phyloP scores from a whole-genome alignment of 2,329 filamentous ascomycete species.

The Cercospora sp. region DNA sequence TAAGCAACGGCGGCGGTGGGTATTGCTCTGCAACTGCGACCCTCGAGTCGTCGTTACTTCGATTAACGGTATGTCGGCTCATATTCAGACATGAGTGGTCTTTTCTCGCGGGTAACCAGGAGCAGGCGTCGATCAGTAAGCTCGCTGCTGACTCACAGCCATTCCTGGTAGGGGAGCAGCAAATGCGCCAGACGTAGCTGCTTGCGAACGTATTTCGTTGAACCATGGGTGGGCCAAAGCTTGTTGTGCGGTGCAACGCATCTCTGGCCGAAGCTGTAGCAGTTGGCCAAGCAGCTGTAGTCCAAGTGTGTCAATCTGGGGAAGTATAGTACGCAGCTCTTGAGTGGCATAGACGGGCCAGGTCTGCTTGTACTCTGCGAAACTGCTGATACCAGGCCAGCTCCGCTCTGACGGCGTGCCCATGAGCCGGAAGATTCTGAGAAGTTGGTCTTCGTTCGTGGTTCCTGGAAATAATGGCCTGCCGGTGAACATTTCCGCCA shows the following conservation, averaged over 20 bases:
- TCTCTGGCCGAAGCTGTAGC: constrained; percentile 88
- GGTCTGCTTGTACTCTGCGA: constrained; percentile 95
- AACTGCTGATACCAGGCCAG: constrained; percentile 92
- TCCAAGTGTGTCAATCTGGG: constrained; percentile 83
- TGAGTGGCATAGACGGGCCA: constrained; percentile 95
- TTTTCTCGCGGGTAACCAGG: background rate
- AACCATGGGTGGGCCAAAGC: constrained; percentile 94
- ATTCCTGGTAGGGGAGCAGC: constrained; percentile 25
- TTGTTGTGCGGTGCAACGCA: constrained; percentile 83
- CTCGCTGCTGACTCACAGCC: constrained; percentile 28
- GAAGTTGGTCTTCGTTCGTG: constrained; percentile 95
- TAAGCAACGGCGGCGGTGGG: background rate
- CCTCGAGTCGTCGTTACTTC: background rate
- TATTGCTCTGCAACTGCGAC: background rate
- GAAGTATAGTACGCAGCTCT: constrained; percentile 80
- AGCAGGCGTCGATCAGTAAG: constrained; percentile 21
- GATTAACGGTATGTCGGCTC: background rate
- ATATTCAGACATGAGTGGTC: background rate
- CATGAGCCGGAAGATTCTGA: constrained; percentile 98
- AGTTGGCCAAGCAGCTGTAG: constrained; percentile 86
- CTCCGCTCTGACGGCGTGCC: constrained; percentile 92
- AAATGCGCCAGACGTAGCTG: constrained; percentile 28
- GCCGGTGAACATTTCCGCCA: constrained; percentile 99
- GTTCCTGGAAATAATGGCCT: constrained; percentile 94
- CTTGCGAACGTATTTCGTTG: constrained; percentile 56